Conservation (phyloP, 2,329 filamentous ascomycete species). For the Penicillium sp. region DNA sequence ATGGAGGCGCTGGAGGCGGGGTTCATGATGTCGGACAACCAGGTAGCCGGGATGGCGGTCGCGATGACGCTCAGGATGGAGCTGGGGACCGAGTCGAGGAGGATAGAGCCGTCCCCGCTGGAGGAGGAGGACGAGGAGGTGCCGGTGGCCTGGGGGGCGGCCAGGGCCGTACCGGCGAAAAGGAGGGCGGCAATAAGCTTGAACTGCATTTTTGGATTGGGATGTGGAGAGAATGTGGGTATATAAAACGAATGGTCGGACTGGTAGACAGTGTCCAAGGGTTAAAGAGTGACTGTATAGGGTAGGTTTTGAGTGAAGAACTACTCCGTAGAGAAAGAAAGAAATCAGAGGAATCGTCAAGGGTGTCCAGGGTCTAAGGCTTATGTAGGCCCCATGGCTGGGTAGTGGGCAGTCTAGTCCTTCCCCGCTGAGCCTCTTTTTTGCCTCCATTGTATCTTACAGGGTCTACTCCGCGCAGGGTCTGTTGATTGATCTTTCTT, state of each 20-base stretch:
- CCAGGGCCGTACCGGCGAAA: slow-evolving; percentile 33
- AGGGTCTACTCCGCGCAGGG: slow-evolving; percentile 2
- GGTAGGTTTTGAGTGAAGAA: neutral
- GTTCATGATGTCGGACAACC: slow-evolving; percentile 28
- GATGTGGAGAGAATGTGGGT: neutral
- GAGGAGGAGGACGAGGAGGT: neutral
- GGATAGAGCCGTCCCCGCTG: slow-evolving; percentile 5
- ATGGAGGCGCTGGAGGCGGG: slow-evolving; percentile 22
- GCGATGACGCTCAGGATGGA: slow-evolving; percentile 35
- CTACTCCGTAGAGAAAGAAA: neutral
- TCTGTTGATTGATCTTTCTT: neutral
- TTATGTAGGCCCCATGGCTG: neutral
- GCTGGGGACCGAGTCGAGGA: slow-evolving; percentile 18
- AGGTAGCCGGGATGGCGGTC: slow-evolving; percentile 35
- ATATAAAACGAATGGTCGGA: neutral
- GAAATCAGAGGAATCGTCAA: neutral
- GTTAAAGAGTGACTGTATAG: neutral
- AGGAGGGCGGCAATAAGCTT: slow-evolving; percentile 32
- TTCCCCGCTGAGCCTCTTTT: slow-evolving; percentile 1
- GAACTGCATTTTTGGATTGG: slow-evolving; percentile 34
- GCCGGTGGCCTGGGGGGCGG: slow-evolving; percentile 22
- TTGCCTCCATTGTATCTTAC: neutral
- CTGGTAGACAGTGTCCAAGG: neutral
- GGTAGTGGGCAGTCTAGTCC: neutral
- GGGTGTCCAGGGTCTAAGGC: neutral